Percentiles rank a stretch among this genome's conserved stretches.
Conservation (phyloP, 257 asterid species). For the Catharanthus roseus region DNA sequence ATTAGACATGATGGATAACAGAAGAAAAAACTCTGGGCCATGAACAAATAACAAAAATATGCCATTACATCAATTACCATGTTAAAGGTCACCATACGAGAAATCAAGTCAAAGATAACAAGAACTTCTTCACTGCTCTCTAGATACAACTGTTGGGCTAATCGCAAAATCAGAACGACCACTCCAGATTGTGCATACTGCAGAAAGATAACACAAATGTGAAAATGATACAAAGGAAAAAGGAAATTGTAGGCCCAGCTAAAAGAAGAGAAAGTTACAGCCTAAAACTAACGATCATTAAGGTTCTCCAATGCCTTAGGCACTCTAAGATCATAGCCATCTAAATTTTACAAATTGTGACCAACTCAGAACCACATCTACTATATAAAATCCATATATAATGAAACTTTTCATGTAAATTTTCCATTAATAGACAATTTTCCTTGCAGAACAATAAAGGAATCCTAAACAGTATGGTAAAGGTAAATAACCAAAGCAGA, state of each 20-base stretch:
- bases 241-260: background rate
- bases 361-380: background rate
- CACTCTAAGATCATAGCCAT: background rate
- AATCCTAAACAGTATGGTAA: background rate
- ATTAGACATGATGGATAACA: background rate
- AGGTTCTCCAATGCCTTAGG: background rate
- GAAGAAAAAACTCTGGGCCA: conserved; percentile 4
- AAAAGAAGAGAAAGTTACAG: background rate
- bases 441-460: background rate
- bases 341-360: background rate
- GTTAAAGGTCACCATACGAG: conserved; percentile 68
- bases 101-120: conserved; percentile 65
- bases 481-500: background rate
- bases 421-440: background rate
- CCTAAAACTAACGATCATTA: background rate
- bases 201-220: conserved; percentile 19
- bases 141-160: conserved; percentile 55
- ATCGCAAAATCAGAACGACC: conserved; percentile 63
- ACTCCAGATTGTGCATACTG: conserved; percentile 83
- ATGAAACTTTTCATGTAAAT: background rate
- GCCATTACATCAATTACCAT: conserved; percentile 44
- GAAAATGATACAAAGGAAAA: background rate
- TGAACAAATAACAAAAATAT: conserved; percentile 12
- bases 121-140: conserved; percentile 49
- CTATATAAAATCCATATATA: background rate